Base-by-base conservation (phyloP, 2,329 filamentous ascomycete species). In the Dactylellina drechsleri region DNA sequence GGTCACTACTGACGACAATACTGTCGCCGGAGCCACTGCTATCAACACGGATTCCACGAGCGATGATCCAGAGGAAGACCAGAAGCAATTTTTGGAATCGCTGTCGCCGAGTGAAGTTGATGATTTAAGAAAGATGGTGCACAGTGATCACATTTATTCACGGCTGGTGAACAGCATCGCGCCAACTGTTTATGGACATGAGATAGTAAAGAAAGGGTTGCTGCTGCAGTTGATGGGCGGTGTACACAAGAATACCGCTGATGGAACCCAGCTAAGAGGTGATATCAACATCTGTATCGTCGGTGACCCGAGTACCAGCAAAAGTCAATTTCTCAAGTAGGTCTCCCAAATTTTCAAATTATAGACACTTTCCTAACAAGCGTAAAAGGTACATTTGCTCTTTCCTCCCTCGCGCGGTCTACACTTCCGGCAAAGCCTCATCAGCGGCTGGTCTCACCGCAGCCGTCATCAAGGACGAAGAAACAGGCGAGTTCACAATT, bases 231-330 rank as follows among this genome's bases (percentile, higher is more conserved):
- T 99, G 54, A 92, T 99, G 87, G 92, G 93, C n/a, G 95, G 95
- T 84, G 92, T 99, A 1, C 89, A 89, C 83, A 99, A 99, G 82
- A 87, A 88, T 20, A 99, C 95, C 0, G 87, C 92, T 0, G 95
- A 99, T 83, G 94, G 92, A 76, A 97, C 99, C 92, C 89, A 93
- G 77, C 86, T 99, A 50, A 90, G 95, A 86, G 95, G 95, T 78
- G 95, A 99, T 81, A 93, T 99, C 85, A 99, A 99, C 83, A 96
- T 99, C 77, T 99, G 95, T 83, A 92, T 99, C 78, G 95, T 99
- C 71, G 95, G 95, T 74, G 95, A 99, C 81, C 95, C 95, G 0
- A 96, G 92, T 10, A 99, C 95, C 1, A 96, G 92, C 78, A 99
- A 99, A 82, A 97, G 93, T 36, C 95, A 99, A 80, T 99, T 99